A percentile compares a stretch with the other conserved stretches of the same genome.
Conservation (phyloP, 1,139 yeast species). For the Meyerozyma sp. region DNA sequence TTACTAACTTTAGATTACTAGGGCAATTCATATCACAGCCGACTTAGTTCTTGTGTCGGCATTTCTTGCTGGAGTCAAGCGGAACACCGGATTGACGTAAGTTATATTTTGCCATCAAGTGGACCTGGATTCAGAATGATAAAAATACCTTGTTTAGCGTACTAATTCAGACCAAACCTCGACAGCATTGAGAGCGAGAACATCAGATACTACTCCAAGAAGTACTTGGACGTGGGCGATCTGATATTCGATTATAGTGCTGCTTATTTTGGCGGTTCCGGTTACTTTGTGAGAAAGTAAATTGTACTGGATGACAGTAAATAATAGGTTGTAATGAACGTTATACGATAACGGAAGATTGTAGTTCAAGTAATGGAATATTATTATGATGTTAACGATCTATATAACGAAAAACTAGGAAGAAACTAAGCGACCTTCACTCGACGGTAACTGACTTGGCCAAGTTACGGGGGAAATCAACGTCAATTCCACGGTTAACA, state of each 20-base stretch:
- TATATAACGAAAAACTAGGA: neutral
- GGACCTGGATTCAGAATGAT: no score
- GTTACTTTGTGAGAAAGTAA: constrained; percentile 62
- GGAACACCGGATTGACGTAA: constrained; percentile 76
- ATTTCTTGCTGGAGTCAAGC: constrained; percentile 81
- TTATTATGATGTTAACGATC: neutral
- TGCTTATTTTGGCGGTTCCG: constrained; percentile 66
- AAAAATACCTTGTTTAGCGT: neutral
- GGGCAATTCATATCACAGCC: constrained; percentile 58
- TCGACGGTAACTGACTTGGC: constrained; percentile 98
- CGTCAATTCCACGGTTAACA: constrained; percentile 90
- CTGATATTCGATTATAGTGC: constrained; percentile 69
- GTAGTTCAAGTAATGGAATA: neutral
- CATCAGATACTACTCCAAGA: constrained; percentile 52
- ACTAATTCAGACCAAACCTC: constrained; percentile 21
- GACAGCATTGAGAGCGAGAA: constrained; percentile 38
- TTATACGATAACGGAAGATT: no score
- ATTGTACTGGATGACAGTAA: neutral
- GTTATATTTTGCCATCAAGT: constrained; percentile 13
- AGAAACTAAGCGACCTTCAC: constrained; percentile 20
- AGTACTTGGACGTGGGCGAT: constrained; percentile 84
- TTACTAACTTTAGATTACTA: constrained; percentile 39
- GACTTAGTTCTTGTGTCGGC: constrained; percentile 80
- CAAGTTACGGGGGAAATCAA: constrained; percentile 97
- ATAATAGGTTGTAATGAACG: no score